Percentiles rank a stretch among this genome's conserved stretches.
phyloP scores from a whole-genome alignment of 2,329 filamentous ascomycete species.

The Seiridium cupressi region DNA sequence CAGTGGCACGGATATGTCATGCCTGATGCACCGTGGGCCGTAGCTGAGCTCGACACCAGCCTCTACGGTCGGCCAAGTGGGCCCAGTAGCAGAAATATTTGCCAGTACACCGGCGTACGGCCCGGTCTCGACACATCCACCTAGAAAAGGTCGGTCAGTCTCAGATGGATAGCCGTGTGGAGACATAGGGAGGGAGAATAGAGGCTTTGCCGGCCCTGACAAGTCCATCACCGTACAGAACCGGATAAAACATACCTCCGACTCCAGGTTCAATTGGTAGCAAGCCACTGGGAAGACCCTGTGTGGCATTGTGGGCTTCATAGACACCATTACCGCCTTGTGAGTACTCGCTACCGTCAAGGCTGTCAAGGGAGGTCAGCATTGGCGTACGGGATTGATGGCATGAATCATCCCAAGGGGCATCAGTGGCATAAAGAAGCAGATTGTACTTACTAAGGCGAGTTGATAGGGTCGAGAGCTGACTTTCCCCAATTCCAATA shows the following conservation, averaged over 20 bases:
- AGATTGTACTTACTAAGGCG: slow-evolving; percentile 17
- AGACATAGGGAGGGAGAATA: neutral
- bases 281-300: slow-evolving; percentile 15
- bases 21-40: slow-evolving; percentile 11
- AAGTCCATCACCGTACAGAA: neutral
- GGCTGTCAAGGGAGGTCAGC: slow-evolving; percentile 6
- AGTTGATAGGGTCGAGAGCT: slow-evolving; percentile 24
- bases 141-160: neutral
- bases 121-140: slow-evolving; percentile 35
- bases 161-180: neutral
- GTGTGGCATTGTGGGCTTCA: slow-evolving; percentile 10
- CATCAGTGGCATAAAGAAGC: neutral
- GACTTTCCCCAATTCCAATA: slow-evolving; percentile 37
- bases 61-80: slow-evolving; percentile 25
- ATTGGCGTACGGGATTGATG: neutral
- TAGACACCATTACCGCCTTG: slow-evolving; percentile 27
- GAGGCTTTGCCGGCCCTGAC: neutral
- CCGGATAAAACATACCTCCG: neutral
- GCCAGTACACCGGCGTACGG: slow-evolving; percentile 18
- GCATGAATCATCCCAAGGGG: neutral
- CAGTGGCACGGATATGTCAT: slow-evolving; percentile 10
- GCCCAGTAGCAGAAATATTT: slow-evolving; percentile 19
- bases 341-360: slow-evolving; percentile 35
- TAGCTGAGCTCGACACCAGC: slow-evolving; percentile 20
- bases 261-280: slow-evolving; percentile 5